Evolutionary conservation across 176 grass and related monocot genomes (phyloP).

Genomic region (sorghum (Sorghum bicolor)): DNA sequence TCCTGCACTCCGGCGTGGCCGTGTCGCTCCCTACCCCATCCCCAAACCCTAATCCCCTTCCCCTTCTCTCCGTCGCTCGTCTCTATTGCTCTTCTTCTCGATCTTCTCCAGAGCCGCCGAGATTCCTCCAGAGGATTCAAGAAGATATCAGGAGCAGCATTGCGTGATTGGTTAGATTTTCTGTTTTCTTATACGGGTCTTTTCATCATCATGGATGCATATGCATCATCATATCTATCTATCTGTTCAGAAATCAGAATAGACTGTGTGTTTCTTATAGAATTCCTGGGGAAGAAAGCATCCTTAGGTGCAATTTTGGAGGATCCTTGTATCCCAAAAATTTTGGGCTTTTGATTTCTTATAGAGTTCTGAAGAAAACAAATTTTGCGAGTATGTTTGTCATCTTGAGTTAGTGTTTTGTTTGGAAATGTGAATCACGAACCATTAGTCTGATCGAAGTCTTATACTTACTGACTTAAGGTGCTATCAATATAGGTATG

Average conservation of each 20-base stretch:
- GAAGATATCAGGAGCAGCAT: conserved; percentile 26
- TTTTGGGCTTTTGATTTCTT: background rate
- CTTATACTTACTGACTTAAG: background rate
- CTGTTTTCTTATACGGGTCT: background rate
- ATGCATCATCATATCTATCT: background rate
- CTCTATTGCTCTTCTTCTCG: no score
- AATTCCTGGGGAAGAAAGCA: background rate
- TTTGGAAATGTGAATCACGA: background rate
- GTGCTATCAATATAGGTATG: no score
- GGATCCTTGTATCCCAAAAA: background rate
- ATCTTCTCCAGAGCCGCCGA: no score
- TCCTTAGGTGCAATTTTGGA: background rate
- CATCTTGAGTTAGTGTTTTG: background rate
- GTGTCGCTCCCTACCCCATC: no score
- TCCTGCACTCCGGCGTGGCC: no score
- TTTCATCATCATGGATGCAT: background rate
- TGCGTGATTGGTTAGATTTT: background rate
- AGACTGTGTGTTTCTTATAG: background rate
- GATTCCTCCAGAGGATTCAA: conserved; percentile 31
- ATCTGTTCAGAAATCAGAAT: background rate
- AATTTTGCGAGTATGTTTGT: background rate
- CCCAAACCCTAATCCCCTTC: no score
- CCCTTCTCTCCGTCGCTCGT: no score
- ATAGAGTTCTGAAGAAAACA: background rate
- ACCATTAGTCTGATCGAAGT: background rate